Base-by-base conservation (phyloP, 306 rosid genomes). In the Trifolium dubium region DNA sequence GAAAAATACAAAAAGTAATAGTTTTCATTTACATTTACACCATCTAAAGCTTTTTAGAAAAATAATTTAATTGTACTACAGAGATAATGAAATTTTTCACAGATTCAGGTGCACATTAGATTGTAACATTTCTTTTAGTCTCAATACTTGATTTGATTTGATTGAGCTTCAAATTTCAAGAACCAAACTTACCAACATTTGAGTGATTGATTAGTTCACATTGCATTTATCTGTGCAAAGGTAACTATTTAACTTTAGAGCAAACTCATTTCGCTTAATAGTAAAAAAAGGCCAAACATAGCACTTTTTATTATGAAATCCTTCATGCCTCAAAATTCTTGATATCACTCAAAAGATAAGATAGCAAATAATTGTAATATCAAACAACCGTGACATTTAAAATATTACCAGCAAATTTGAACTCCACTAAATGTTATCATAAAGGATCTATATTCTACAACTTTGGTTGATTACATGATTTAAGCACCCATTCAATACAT, bases 1-100 rank as follows among this genome's bases (percentile, higher is more conserved):
- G n/a, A 37, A 70, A 53, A 46, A 50, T 15, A 39, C 46, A 62
- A 50, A 50, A 64, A 2, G 8, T 3, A 63, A 40, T 53, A 64
- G 64, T 69, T 35, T 37, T 51, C 32, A 41, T 62, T 51, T 32
- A 51, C 32, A 41, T 62, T 51, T 32, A 39, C 30, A 50, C 64
- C 39, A 64, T 37, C 39, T 14, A 29, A 37, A 39, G 18, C 73
- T 61, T 8, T 49, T 32, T 6, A 61, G 14, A 4, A 13, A 53
- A 17, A 64, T n/a, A 35, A 40, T 53, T 65, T 53, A 29, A 29
- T 11, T 75, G 53, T 10, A 54, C 56, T 65, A 8, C 65, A 54
- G 8, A 17, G 66, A 54, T 10, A 43, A 40, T 31, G 28, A 54
- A 55, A 37, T 11, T 4, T 41, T 75, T 43, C n/a, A 9, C 41